Evolutionary conservation across 768 basidiomycete species (phyloP).

Genomic region (Lactifluus pinguis): DNA sequence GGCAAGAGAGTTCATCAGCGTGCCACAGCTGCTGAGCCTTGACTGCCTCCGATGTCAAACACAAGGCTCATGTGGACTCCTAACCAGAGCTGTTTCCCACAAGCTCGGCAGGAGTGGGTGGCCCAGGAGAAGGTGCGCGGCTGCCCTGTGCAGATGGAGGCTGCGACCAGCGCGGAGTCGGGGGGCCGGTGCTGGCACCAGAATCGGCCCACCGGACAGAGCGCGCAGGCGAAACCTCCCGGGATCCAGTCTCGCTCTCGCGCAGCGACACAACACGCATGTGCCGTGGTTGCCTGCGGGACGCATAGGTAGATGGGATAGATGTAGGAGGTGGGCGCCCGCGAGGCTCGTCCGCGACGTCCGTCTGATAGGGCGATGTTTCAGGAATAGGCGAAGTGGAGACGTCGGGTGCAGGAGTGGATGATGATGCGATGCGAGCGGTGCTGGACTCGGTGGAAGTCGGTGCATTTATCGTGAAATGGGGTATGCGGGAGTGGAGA

Average conservation of each 20-base stretch:
- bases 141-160: slow-evolving; percentile 10
- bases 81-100: not conserved
- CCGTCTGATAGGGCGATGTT: not conserved
- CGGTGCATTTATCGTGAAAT: not conserved
- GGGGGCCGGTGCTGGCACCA: slow-evolving; percentile 15
- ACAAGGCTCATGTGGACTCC: not conserved
- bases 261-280: slow-evolving; percentile 27
- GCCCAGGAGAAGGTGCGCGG: slow-evolving; percentile 5
- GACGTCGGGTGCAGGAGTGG: not conserved
- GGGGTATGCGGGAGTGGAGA: not conserved
- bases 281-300: slow-evolving; percentile 21
- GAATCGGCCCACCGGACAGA: slow-evolving; percentile 40
- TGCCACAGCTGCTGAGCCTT: not conserved
- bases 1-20: not conserved
- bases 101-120: not conserved
- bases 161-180: slow-evolving; percentile 16
- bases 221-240: slow-evolving; percentile 39
- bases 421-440: slow-evolving; percentile 13
- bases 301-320: slow-evolving; percentile 7
- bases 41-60: not conserved
- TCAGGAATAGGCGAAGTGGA: not conserved
- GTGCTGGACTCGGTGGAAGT: not conserved
- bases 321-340: slow-evolving; percentile 17
- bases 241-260: slow-evolving; percentile 21
- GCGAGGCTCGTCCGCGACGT: slow-evolving; percentile 15